phyloP scores from a whole-genome alignment of 2,329 filamentous ascomycete genomes.

The Penicillium sp. region DNA sequence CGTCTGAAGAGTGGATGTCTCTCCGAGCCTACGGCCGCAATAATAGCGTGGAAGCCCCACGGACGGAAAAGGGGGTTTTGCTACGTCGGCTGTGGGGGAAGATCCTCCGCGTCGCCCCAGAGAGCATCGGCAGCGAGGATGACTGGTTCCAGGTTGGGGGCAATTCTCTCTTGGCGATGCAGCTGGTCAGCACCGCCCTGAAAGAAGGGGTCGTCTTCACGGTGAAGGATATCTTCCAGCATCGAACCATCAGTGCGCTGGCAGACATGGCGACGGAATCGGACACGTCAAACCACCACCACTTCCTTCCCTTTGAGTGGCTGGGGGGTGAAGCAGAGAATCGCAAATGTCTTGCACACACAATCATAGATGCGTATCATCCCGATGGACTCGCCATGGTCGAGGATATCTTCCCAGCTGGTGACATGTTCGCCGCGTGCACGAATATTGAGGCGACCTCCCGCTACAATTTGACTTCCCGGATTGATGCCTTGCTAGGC shows the following conservation, averaged over 20 bases:
- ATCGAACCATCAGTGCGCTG: not conserved
- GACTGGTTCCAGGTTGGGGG: not conserved
- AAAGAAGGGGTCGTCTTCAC: not conserved
- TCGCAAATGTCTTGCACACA: not conserved
- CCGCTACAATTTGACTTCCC: not conserved
- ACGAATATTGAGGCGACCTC: not conserved
- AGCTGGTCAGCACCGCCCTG: not conserved
- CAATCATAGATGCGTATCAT: not conserved
- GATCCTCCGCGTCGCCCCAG: not conserved
- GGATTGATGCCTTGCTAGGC: not conserved
- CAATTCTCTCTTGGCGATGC: constrained; percentile 1
- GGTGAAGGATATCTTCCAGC: not conserved
- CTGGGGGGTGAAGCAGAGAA: not conserved
- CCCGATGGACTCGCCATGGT: not conserved
- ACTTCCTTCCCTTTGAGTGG: not conserved
- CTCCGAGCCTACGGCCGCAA: not conserved
- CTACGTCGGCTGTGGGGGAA: not conserved
- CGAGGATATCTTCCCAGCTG: not conserved
- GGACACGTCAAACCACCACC: not conserved
- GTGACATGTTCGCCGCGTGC: constrained; percentile 1
- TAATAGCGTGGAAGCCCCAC: not conserved
- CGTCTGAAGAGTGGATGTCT: not conserved
- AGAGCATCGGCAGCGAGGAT: not conserved
- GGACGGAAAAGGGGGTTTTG: not conserved
- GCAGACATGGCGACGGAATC: not conserved